These are phyloP conservation scores for Cyberlindnera samutprakarnensis DNA, from an alignment of 805 yeast genomes.

Conservation along the genomic window DNA sequence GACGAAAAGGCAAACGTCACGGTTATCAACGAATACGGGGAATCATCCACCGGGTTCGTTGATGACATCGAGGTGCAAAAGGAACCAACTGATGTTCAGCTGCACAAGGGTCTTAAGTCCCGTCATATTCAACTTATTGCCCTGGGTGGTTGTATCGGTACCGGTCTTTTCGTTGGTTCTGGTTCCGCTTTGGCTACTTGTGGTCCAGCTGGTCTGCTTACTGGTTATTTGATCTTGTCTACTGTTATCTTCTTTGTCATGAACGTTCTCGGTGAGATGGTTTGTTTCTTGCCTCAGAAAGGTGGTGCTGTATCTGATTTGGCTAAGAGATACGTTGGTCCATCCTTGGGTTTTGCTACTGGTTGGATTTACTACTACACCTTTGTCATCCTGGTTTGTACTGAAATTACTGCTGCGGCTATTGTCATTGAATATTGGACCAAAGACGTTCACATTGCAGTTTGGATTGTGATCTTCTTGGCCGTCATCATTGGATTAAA, in stretches of 20 bases:
- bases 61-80: constrained; percentile 17
- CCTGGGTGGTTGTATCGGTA: constrained; percentile 78
- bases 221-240: constrained; percentile 57
- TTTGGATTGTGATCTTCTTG: constrained; percentile 52
- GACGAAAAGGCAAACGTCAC: constrained; percentile 14
- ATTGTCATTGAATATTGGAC: constrained; percentile 49
- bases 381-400: constrained; percentile 17
- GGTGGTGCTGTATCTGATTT: constrained; percentile 60
- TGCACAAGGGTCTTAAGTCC: constrained; percentile 33
- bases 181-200: constrained; percentile 54
- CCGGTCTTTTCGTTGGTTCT: constrained; percentile 75
- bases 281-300: constrained; percentile 50
- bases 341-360: constrained; percentile 22
- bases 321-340: constrained; percentile 43
- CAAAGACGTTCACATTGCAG: constrained; percentile 49
- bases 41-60: constrained; percentile 19
- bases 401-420: constrained; percentile 56
- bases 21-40: constrained; percentile 14
- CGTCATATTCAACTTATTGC: constrained; percentile 80
- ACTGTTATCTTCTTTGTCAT: constrained; percentile 58
- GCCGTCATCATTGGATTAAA: constrained; percentile 38
- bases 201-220: constrained; percentile 66
- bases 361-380: constrained; percentile 24
- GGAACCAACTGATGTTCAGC: constrained; percentile 7
- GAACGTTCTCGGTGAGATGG: constrained; percentile 62